Conservation (phyloP, 2,329 filamentous ascomycete species). For the Emmonsiellopsis sp. region DNA sequence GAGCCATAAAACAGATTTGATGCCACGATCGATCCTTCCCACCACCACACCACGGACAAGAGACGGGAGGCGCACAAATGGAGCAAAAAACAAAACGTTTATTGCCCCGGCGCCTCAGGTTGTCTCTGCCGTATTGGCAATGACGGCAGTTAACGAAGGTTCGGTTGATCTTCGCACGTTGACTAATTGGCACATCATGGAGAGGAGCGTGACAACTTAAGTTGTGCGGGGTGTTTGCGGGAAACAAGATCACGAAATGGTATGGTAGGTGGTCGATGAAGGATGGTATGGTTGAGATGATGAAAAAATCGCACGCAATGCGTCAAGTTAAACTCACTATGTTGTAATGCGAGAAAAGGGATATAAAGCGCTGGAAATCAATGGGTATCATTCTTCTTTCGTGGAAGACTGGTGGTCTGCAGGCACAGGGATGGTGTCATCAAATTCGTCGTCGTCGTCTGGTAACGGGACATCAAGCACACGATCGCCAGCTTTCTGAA, state of each 20-base stretch:
- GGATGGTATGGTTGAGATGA: neutral
- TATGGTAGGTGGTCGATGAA: neutral
- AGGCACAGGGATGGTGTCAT: constrained; percentile 17
- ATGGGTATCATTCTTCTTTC: constrained; percentile 17
- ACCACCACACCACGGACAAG: constrained; percentile 4
- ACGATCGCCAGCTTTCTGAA: constrained; percentile 67
- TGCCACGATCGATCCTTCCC: constrained; percentile 7
- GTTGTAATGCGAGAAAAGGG: neutral
- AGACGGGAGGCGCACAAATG: constrained; percentile 3
- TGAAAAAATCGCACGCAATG: neutral
- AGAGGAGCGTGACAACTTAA: constrained; percentile 85
- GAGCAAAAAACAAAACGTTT: constrained; percentile 10
- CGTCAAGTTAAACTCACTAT: neutral
- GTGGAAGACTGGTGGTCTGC: constrained; percentile 15
- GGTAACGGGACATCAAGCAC: constrained; percentile 62
- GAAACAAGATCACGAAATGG: neutral
- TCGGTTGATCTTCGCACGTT: constrained; percentile 71
- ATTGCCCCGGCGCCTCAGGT: neutral
- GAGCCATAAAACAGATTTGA: constrained; percentile 2
- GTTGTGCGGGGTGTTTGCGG: constrained; percentile 57
- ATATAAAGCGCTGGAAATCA: constrained; percentile 1
- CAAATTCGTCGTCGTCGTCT: constrained; percentile 46
- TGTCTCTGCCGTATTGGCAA: neutral
- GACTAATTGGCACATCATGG: constrained; percentile 93
- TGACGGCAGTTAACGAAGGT: constrained; percentile 24